Conservation (phyloP, 345 rosid genomes). For the Syzygium jambos region DNA sequence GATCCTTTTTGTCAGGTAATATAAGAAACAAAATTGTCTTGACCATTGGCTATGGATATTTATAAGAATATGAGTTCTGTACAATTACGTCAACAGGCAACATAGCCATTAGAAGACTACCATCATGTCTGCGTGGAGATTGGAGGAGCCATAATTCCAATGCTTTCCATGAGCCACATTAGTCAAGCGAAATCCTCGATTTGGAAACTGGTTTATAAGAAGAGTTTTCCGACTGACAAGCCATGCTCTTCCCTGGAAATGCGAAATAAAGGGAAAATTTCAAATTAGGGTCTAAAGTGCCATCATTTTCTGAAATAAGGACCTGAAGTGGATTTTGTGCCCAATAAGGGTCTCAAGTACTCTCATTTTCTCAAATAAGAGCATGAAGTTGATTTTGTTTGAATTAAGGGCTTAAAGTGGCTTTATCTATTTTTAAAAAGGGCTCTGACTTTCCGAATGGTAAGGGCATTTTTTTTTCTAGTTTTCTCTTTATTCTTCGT, state of each 20-base stretch:
- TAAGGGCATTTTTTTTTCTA: too few species aligned
- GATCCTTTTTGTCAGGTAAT: constrained; percentile 9
- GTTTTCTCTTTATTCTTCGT: too few species aligned
- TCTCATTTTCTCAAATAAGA: too few species aligned
- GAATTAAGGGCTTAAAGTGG: too few species aligned
- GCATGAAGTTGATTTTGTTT: too few species aligned
- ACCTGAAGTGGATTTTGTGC: too few species aligned
- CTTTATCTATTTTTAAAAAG: too few species aligned
- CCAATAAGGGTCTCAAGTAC: too few species aligned
- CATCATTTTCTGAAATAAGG: too few species aligned
- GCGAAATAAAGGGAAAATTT: constrained; percentile 43
- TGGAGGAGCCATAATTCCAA: constrained; percentile 63
- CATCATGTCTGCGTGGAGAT: constrained; percentile 16
- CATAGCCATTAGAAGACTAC: constrained; percentile 7
- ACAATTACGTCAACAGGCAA: not conserved
- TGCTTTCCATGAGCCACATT: constrained; percentile 84
- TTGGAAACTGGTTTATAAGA: constrained; percentile 69
- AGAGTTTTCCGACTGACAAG: constrained; percentile 88
- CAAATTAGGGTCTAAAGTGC: too few species aligned
- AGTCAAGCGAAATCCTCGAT: constrained; percentile 48
- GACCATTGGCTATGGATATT: not conserved
- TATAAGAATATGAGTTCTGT: not conserved
- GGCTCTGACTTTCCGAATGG: too few species aligned
- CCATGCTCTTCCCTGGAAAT: constrained; percentile 84
- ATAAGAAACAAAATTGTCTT: constrained; percentile 39